Evolutionary conservation across 768 basidiomycete genomes (phyloP), one percentile per base, ranked within the genome.

Genomic region (Xerocomus brunneocitrinus): DNA sequence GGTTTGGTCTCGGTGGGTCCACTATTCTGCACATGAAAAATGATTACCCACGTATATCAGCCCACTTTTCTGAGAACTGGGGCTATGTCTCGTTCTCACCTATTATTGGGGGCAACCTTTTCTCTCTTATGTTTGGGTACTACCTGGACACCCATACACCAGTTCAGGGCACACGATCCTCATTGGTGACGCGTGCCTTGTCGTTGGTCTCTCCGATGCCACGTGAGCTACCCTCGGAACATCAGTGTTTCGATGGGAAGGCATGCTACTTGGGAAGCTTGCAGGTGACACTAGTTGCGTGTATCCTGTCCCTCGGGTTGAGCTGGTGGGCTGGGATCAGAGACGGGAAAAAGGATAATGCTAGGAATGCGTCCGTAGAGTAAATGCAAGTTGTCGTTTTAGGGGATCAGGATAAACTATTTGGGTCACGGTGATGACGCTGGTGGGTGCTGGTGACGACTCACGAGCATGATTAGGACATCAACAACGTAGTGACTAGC

Each of bases 41-140:
- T 43, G 5, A n/a, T 28, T 4, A n/a, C 7, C 3, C 39, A 24
- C 27, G 28, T 30, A 5, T 9, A 22, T 13, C 58, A 85, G 84
- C 75, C 12, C 86, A 87, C 64, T 87, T 89, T 59, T 85, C 84
- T 1, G 86, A 93, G 72, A 94, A 94, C 69, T 92, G 87, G 87
- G 91, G 91, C 8, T 89, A 80, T 63, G 74, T 88, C 25, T 80
- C 82, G 19, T 70, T 91, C 44, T 79, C 88, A 1, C 90, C 93
- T 1, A 71, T 91, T 50, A n/a, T 85, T 6, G 89, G 86, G 4
- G 87, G 87, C 0, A 95, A 94, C 70, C 43, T 93, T 1, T 89
- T 92, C 67, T 91, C 90, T n/a, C 59, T 95, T 48, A 73, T 84
- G 41, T 95, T 94, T 61, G 93, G 93, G 5, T 76, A 74, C 45